A percentile compares a stretch with the other conserved stretches of the same genome.
Evolutionary conservation across 805 yeast genomes (phyloP).

Genomic region (Ogataea ganodermae): DNA sequence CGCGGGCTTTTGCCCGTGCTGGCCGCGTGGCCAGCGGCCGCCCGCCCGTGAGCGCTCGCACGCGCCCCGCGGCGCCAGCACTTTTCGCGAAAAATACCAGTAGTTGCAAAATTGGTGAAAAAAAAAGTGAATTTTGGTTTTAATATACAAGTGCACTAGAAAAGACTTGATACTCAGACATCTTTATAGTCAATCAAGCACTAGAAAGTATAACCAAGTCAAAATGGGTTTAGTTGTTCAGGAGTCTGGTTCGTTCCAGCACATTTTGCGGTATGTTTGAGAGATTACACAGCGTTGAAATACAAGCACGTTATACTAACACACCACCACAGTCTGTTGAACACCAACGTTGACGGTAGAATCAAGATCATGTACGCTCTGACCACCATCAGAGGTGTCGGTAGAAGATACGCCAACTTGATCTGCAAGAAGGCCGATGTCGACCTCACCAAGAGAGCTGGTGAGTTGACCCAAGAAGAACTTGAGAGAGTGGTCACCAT

Average conservation of each 20-base stretch:
- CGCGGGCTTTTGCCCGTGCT: too few relatives aligned
- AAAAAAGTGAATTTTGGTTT: conserved; percentile 16
- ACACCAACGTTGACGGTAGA: conserved; percentile 99
- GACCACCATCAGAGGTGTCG: conserved; percentile 99
- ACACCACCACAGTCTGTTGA: conserved; percentile 76
- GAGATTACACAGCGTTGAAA: background rate
- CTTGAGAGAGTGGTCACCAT: conserved; percentile 99
- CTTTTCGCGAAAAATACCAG: conserved; percentile 2
- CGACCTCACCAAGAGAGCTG: conserved; percentile 97
- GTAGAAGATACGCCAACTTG: conserved; percentile 99
- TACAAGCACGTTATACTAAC: conserved; percentile 39
- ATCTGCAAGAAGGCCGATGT: conserved; percentile 99
- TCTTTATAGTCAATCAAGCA: conserved; percentile 11
- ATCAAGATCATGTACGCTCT: conserved; percentile 99
- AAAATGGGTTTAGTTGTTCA: conserved; percentile 69
- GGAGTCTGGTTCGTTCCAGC: conserved; percentile 99
- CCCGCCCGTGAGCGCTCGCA: too few relatives aligned
- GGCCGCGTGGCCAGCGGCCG: background rate
- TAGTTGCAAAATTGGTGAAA: conserved; percentile 5
- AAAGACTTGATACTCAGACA: conserved; percentile 9
- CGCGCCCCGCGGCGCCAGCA: conserved; percentile 2
- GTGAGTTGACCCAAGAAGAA: conserved; percentile 99
- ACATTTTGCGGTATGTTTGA: conserved; percentile 94
- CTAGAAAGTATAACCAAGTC: conserved; percentile 9
- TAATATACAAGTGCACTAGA: background rate